Evolutionary conservation across 129 eudicot genomes (phyloP).

Genomic region (Kitagawia praeruptora): DNA sequence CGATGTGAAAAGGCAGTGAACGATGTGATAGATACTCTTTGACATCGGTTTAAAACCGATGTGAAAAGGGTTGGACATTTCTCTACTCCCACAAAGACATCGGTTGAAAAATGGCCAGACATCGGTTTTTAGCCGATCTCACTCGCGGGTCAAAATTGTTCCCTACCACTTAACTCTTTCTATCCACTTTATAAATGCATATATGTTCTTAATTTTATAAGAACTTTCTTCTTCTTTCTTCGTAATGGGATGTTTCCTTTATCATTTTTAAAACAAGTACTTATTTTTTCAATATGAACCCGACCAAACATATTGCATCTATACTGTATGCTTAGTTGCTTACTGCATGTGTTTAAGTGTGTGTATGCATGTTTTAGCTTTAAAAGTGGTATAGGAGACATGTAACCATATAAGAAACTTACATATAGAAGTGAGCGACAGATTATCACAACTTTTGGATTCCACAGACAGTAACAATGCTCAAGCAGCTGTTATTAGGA

Average conservation of each 20-base stretch:
- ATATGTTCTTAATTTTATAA: too few species aligned
- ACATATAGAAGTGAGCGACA: slow-evolving; percentile 83
- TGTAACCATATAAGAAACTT: slow-evolving; percentile 83
- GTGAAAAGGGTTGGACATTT: too few species aligned
- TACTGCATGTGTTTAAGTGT: not conserved
- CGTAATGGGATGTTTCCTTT: too few species aligned
- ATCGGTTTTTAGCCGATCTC: too few species aligned
- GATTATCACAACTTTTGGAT: slow-evolving; percentile 74
- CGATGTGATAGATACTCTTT: too few species aligned
- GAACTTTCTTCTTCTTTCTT: too few species aligned
- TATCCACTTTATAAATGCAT: not conserved
- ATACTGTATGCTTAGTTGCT: not conserved
- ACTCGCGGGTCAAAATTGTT: slow-evolving; percentile 6
- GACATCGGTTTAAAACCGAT: too few species aligned
- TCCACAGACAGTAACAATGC: slow-evolving; percentile 76
- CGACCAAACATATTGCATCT: not conserved
- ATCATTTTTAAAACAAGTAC: too few species aligned
- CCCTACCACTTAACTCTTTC: not conserved
- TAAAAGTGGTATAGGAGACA: slow-evolving; percentile 89
- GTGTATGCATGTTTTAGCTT: slow-evolving; percentile 57
- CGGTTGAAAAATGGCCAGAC: too few species aligned
- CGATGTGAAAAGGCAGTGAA: too few species aligned
- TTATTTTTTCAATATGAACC: too few species aligned
- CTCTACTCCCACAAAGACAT: too few species aligned
- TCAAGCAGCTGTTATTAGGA: slow-evolving; percentile 90